Evolutionary conservation across 306 rosid genomes (phyloP).

Genomic region (Fagus crenata): DNA sequence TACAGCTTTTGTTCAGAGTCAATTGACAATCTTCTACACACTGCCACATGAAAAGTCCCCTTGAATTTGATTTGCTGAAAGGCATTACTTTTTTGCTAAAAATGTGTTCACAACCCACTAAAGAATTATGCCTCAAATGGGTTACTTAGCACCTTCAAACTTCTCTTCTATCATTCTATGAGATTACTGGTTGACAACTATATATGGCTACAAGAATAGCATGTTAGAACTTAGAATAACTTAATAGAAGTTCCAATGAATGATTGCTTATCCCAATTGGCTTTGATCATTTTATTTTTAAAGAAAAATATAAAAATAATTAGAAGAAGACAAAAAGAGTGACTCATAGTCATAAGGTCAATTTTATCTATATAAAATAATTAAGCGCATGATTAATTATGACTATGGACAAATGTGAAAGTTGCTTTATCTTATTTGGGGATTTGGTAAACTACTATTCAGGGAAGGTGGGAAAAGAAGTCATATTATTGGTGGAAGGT

Average conservation of each 20-base stretch:
- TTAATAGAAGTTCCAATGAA: slow-evolving; percentile 4
- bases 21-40: too few relatives aligned
- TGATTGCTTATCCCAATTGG: slow-evolving; percentile 25
- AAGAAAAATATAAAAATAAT: neutral
- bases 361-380: slow-evolving; percentile 19
- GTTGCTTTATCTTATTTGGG: slow-evolving; percentile 11
- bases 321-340: slow-evolving; percentile 18
- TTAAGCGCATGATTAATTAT: slow-evolving; percentile 20
- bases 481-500: slow-evolving; percentile 27
- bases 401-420: slow-evolving; percentile 32
- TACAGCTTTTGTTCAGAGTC: too few relatives aligned
- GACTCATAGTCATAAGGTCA: slow-evolving; percentile 14
- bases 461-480: slow-evolving; percentile 17
- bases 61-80: too few relatives aligned
- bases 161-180: neutral
- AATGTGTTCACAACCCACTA: neutral
- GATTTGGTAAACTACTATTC: slow-evolving; percentile 44
- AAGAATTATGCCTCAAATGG: neutral
- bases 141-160: neutral
- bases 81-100: too few relatives aligned
- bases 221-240: neutral
- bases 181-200: neutral
- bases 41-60: too few relatives aligned
- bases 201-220: neutral
- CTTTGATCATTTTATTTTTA: neutral